These are phyloP conservation scores for Aurinia saxatilis DNA, from an alignment of 345 rosid genomes.

Conservation along the genomic window DNA sequence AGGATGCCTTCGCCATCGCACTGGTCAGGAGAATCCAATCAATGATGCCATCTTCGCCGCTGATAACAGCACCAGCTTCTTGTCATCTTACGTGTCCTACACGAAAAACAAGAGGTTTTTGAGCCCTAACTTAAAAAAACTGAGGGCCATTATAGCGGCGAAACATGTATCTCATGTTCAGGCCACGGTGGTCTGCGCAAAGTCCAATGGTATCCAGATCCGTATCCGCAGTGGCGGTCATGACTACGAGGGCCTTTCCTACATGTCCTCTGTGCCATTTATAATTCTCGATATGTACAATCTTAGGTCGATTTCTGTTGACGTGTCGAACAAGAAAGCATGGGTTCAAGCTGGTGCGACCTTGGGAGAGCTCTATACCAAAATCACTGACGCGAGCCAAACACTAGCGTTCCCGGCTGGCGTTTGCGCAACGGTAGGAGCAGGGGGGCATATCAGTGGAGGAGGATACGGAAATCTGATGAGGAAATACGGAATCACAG, in stretches of 20 bases:
- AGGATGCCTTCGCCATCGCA: constrained; percentile 7
- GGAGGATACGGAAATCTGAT: constrained; percentile 49
- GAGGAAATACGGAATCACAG: constrained; percentile 45
- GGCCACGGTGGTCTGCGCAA: constrained; percentile 31
- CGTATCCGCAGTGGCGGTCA: constrained; percentile 31
- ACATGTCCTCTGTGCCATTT: constrained; percentile 20
- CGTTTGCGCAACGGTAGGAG: constrained; percentile 39
- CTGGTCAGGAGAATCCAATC: constrained; percentile 14
- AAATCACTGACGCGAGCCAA: constrained; percentile 34
- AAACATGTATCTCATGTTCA: constrained; percentile 26
- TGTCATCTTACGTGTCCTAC: constrained; percentile 15
- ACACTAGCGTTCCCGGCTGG: constrained; percentile 48
- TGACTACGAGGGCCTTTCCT: constrained; percentile 29
- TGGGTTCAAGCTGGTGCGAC: constrained; percentile 59
- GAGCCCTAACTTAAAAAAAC: constrained; percentile 8
- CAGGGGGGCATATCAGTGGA: constrained; percentile 43
- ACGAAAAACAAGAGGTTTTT: constrained; percentile 21
- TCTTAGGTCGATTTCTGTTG: constrained; percentile 36
- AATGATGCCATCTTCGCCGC: constrained; percentile 5
- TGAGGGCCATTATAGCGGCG: constrained; percentile 20
- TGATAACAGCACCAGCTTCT: constrained; percentile 16
- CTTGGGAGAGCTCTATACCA: constrained; percentile 43
- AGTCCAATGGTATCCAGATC: constrained; percentile 13
- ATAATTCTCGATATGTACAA: constrained; percentile 38
- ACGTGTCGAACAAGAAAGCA: constrained; percentile 24